Percentiles rank a stretch among this genome's conserved stretches.
These are phyloP conservation scores for Guadua angustifolia DNA, from an alignment of 176 grass and related monocot species.

Conservation along the genomic window DNA sequence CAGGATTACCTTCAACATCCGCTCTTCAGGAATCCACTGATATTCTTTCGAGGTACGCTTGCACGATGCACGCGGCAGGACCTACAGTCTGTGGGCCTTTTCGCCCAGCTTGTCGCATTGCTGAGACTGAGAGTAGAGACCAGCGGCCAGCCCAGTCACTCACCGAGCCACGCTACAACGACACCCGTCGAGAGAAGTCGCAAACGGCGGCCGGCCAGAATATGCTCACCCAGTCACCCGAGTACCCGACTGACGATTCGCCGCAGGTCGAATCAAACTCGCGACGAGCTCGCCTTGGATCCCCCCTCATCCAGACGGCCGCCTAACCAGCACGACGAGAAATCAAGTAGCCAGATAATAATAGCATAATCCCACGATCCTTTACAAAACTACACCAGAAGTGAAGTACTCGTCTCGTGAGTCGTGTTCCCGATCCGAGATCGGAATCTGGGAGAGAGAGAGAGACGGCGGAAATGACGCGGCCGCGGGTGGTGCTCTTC, in stretches of 20 bases:
- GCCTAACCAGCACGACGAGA: background rate
- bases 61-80: too few relatives aligned
- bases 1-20: background rate
- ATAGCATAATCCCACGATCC: too few relatives aligned
- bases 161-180: background rate
- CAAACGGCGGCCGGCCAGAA: background rate
- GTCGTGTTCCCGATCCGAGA: background rate
- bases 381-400: too few relatives aligned
- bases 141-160: background rate
- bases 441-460: background rate
- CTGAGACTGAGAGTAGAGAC: background rate
- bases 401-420: too few relatives aligned
- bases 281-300: background rate
- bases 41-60: background rate
- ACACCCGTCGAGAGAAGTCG: background rate
- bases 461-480: conserved; percentile 26
- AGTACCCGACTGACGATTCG: background rate
- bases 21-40: background rate
- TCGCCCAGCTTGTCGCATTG: background rate
- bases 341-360: background rate
- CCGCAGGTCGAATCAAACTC: background rate
- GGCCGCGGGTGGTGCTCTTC: conserved; percentile 74
- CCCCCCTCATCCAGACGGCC: background rate
- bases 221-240: conserved; percentile 8
- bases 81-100: background rate